phyloP scores from a whole-genome alignment of 495 filamentous ascomycete genomes.

The Aspergillus biplanus region DNA sequence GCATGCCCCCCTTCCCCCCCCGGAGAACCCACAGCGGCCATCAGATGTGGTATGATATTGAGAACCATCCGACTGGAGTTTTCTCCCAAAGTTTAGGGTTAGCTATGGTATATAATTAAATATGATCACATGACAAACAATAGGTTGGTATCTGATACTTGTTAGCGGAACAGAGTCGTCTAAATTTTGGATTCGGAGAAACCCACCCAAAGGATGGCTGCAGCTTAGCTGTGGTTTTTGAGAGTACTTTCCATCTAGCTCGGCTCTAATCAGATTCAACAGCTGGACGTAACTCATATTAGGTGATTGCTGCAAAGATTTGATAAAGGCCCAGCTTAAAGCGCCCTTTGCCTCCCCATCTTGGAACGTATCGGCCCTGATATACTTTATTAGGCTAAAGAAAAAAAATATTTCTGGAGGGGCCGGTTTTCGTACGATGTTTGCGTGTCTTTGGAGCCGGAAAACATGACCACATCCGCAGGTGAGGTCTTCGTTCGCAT shows the following conservation, averaged over 20 bases:
- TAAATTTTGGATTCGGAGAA: constrained; percentile 4
- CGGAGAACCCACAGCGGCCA: not conserved
- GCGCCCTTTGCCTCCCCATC: constrained; percentile 89
- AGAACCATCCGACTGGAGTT: too few species aligned
- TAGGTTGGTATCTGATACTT: constrained; percentile 41
- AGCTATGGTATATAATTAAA: not conserved
- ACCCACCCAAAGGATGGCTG: constrained; percentile 90
- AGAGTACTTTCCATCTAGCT: constrained; percentile 85
- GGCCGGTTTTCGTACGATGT: constrained; percentile 54
- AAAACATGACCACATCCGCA: constrained; percentile 97
- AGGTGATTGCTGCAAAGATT: constrained; percentile 87
- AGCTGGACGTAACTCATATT: constrained; percentile 96
- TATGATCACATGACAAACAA: constrained; percentile 45
- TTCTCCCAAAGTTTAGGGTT: not conserved
- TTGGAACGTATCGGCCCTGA: constrained; percentile 50
- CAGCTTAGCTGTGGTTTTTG: constrained; percentile 98
- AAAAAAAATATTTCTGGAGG: not conserved
- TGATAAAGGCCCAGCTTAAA: constrained; percentile 97
- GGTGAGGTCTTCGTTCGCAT: constrained; percentile 88
- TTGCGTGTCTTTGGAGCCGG: constrained; percentile 94
- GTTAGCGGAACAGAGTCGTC: constrained; percentile 23
- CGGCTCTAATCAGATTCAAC: constrained; percentile 90
- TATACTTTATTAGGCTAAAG: constrained; percentile 4
- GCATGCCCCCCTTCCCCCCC: too few species aligned
- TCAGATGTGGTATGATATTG: not conserved